Percentiles rank a stretch among this genome's conserved stretches.
Conservation (phyloP, 108 stramenopile genomes). For the Phaeodactylum tricornutum region DNA sequence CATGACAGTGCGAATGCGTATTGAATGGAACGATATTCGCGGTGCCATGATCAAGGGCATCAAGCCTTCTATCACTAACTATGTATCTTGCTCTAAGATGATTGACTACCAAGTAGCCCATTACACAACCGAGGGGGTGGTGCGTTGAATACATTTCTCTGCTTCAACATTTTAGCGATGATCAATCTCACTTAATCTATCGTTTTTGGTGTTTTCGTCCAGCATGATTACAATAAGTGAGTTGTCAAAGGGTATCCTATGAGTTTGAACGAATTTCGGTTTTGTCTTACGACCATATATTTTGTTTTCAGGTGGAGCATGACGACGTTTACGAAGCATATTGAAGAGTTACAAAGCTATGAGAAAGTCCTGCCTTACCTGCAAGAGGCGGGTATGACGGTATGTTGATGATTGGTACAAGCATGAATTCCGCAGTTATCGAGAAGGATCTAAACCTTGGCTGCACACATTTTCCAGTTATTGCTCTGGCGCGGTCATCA, state of each 20-base stretch:
- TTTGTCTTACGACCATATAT: neutral
- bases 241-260: neutral
- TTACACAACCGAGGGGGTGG: neutral
- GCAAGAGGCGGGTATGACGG: conserved; percentile 34
- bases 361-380: neutral
- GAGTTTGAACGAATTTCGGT: neutral
- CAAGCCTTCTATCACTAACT: neutral
- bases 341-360: conserved; percentile 1
- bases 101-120: conserved; percentile 40
- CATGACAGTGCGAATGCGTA: conserved; percentile 23
- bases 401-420: conserved; percentile 64
- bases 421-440: no score
- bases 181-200: no score
- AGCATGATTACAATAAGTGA: no score
- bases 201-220: no score
- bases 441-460: no score
- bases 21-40: conserved; percentile 16
- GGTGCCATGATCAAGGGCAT: neutral
- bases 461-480: no score
- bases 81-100: neutral
- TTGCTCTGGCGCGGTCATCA: conserved; percentile 48
- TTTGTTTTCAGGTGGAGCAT: no score
- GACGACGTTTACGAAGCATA: conserved; percentile 37
- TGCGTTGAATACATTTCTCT: no score
- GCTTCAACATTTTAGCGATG: no score